A percentile compares a stretch with the other conserved stretches of the same genome.
Evolutionary conservation across 441 rosid genomes (phyloP).

Genomic region (Eutrema salsugineum): DNA sequence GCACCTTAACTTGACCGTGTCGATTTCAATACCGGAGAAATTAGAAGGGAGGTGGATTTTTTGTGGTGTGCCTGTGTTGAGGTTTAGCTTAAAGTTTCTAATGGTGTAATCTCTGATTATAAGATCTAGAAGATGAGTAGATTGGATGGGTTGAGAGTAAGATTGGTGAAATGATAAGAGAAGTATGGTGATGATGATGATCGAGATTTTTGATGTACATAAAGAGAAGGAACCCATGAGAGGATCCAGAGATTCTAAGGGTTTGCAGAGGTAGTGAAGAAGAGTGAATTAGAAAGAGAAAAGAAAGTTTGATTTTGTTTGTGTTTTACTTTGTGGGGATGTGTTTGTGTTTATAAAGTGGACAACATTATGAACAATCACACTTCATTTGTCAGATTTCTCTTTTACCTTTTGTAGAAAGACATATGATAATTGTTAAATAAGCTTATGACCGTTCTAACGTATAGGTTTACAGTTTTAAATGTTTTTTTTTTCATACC

Average conservation of each 20-base stretch:
- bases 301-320: slow-evolving; percentile 4
- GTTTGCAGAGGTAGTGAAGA: slow-evolving; percentile 16
- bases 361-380: slow-evolving; percentile 22
- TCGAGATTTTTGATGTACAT: neutral
- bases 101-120: slow-evolving; percentile 73
- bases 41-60: slow-evolving; percentile 58
- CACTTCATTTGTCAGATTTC: slow-evolving; percentile 13
- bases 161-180: slow-evolving; percentile 30
- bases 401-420: slow-evolving; percentile 16
- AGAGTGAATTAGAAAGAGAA: neutral
- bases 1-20: slow-evolving; percentile 64
- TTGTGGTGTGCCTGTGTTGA: slow-evolving; percentile 59
- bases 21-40: slow-evolving; percentile 68
- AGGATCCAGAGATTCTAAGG: slow-evolving; percentile 14
- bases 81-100: slow-evolving; percentile 41
- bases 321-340: slow-evolving; percentile 9
- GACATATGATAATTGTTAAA: neutral
- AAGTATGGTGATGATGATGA: slow-evolving; percentile 33
- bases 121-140: slow-evolving; percentile 61
- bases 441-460: slow-evolving; percentile 24
- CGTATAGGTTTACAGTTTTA: neutral
- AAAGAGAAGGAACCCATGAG: slow-evolving; percentile 23
- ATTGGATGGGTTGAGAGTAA: slow-evolving; percentile 46
- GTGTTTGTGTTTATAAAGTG: neutral
- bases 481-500: neutral